Evolutionary conservation across 208 protist species (phyloP).

Genomic region (Crithidia acanthocephali): DNA sequence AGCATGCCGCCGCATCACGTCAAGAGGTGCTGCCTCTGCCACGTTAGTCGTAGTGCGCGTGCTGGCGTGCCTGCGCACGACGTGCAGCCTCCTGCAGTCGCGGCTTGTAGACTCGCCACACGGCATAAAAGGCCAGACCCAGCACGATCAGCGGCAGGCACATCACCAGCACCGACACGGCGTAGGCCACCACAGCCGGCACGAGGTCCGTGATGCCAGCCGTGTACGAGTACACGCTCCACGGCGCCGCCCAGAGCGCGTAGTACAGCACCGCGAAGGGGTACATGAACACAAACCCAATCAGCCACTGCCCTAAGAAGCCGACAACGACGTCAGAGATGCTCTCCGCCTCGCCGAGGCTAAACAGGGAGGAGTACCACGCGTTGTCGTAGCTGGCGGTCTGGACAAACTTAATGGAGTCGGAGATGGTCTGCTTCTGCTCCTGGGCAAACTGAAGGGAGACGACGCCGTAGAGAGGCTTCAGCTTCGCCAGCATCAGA

Average conservation of each 20-base stretch:
- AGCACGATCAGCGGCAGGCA: constrained; percentile 64
- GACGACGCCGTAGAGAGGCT: constrained; percentile 87
- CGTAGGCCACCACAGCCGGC: constrained; percentile 61
- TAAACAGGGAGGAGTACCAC: constrained; percentile 81
- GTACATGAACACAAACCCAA: constrained; percentile 81
- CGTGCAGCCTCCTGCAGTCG: constrained; percentile 34
- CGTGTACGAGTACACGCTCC: constrained; percentile 79
- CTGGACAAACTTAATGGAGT: constrained; percentile 64
- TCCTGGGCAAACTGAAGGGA: constrained; percentile 81
- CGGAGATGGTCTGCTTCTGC: constrained; percentile 63
- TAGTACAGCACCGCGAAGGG: constrained; percentile 88
- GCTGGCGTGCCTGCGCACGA: constrained; percentile 30
- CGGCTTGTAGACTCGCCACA: constrained; percentile 41
- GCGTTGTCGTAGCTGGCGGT: constrained; percentile 83
- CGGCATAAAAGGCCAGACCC: constrained; percentile 36
- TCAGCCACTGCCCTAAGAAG: constrained; percentile 85
- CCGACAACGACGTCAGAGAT: constrained; percentile 79
- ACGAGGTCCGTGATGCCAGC: constrained; percentile 65
- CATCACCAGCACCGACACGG: constrained; percentile 64
- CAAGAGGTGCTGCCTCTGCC: no score
- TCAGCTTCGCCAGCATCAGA: constrained; percentile 78
- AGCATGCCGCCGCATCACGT: no score
- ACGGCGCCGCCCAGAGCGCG: constrained; percentile 76
- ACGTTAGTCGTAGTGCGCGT: constrained; percentile 17
- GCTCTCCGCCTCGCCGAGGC: constrained; percentile 63